Evolutionary conservation across 805 yeast genomes (phyloP).

Genomic region (Cyberlindnera euphorbiiphila): DNA sequence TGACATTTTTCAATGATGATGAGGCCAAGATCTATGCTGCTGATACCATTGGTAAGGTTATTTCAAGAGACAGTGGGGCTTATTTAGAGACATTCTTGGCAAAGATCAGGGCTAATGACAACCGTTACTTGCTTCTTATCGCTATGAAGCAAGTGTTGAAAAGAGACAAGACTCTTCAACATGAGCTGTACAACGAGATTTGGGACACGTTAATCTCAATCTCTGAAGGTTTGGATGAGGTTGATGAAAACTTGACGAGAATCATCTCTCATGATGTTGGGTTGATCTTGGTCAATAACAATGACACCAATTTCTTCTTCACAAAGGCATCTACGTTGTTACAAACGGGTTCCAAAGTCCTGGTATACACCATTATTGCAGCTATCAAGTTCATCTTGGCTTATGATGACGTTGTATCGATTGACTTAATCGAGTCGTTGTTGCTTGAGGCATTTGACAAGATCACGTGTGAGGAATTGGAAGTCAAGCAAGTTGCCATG

Average conservation of each 20-base stretch:
- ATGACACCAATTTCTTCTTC: conserved; percentile 29
- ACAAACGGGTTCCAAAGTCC: conserved; percentile 19
- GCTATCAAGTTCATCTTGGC: conserved; percentile 36
- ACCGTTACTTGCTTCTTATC: conserved; percentile 28
- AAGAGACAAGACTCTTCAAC: conserved; percentile 18
- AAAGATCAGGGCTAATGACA: conserved; percentile 23
- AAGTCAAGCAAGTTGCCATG: conserved; percentile 57
- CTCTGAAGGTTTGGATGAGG: conserved; percentile 8
- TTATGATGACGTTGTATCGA: conserved; percentile 26
- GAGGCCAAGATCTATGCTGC: conserved; percentile 44
- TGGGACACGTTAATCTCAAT: conserved; percentile 27
- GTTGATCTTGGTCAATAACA: conserved; percentile 29
- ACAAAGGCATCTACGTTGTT: conserved; percentile 23
- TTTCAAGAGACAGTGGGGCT: conserved; percentile 35
- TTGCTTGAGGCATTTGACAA: conserved; percentile 22
- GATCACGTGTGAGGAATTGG: conserved; percentile 39
- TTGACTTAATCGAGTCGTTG: conserved; percentile 23
- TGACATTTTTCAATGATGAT: conserved; percentile 33
- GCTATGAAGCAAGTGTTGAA: conserved; percentile 31
- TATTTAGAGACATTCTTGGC: conserved; percentile 38
- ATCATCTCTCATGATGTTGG: conserved; percentile 26
- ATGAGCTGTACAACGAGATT: conserved; percentile 26
- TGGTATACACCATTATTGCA: conserved; percentile 30
- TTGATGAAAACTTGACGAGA: conserved; percentile 25
- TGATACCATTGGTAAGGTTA: conserved; percentile 48